Conservation (phyloP, 768 basidiomycete species). For the Boletus coccyginus region DNA sequence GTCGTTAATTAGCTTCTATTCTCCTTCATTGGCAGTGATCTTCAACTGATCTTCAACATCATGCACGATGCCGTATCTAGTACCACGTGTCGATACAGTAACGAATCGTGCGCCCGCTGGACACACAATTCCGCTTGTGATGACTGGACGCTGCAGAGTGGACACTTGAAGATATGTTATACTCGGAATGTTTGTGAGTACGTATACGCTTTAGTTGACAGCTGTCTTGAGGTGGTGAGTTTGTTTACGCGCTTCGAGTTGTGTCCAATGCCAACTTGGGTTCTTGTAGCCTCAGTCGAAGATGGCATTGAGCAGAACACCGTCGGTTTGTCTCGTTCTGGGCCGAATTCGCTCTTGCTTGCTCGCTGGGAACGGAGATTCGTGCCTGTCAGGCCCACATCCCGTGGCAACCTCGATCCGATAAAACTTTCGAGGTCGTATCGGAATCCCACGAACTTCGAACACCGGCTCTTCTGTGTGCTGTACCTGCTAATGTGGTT, state of each 20-base stretch:
- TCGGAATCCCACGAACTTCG: conserved; percentile 15
- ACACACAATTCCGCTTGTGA: neutral
- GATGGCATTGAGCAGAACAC: conserved; percentile 5
- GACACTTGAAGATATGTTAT: neutral
- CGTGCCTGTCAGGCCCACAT: conserved; percentile 19
- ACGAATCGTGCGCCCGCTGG: neutral
- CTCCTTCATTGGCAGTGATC: conserved; percentile 26
- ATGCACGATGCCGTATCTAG: conserved; percentile 12
- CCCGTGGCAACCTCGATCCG: conserved; percentile 24
- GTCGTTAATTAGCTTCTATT: conserved; percentile 27
- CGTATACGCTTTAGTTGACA: neutral
- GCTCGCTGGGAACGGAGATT: conserved; percentile 21
- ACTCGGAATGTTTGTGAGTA: neutral
- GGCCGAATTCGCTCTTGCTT: conserved; percentile 25
- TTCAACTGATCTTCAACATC: conserved; percentile 28
- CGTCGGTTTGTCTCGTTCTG: neutral
- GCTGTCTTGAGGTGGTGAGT: neutral
- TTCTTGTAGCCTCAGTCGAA: conserved; percentile 1
- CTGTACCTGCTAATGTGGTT: conserved; percentile 11
- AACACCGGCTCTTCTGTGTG: conserved; percentile 16
- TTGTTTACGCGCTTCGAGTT: neutral
- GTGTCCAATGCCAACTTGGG: neutral
- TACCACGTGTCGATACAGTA: conserved; percentile 8
- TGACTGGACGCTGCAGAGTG: neutral
- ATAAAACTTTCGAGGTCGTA: conserved; percentile 14